Conservation (phyloP, 768 basidiomycete genomes). For the Panaeolus papilionaceus region DNA sequence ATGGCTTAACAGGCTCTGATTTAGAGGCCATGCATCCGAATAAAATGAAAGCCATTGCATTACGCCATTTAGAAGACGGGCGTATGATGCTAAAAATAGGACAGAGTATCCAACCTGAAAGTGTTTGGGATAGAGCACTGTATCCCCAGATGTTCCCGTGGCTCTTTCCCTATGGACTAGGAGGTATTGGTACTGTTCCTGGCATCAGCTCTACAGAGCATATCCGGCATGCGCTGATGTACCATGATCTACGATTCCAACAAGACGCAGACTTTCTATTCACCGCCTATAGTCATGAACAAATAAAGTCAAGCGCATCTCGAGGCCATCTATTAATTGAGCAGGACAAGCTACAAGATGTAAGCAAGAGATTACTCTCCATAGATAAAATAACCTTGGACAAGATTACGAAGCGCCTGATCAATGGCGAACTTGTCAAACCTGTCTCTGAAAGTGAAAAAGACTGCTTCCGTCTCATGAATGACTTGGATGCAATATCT, state of each 20-base stretch:
- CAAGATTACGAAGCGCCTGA: constrained; percentile 25
- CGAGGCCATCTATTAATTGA: constrained; percentile 34
- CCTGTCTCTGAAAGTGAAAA: constrained; percentile 35
- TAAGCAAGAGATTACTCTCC: constrained; percentile 26
- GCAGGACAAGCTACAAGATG: constrained; percentile 29
- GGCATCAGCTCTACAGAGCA: constrained; percentile 25
- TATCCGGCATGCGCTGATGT: constrained; percentile 32
- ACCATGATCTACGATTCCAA: constrained; percentile 26
- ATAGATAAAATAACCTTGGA: constrained; percentile 29
- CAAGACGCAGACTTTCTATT: constrained; percentile 39
- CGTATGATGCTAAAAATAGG: constrained; percentile 35
- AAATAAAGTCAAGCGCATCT: constrained; percentile 34
- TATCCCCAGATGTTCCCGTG: no score
- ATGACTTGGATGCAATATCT: constrained; percentile 38
- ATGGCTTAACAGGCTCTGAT: constrained; percentile 38
- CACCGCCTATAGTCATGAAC: constrained; percentile 44
- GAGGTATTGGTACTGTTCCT: not conserved
- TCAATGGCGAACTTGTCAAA: constrained; percentile 27
- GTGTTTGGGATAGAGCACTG: no score
- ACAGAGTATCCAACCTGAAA: constrained; percentile 24
- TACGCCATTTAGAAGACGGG: constrained; percentile 30
- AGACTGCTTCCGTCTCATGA: constrained; percentile 36
- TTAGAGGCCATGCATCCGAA: constrained; percentile 24
- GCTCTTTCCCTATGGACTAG: constrained; percentile 17
- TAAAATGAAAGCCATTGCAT: constrained; percentile 27